A percentile compares a stretch with the other conserved stretches of the same genome.
phyloP scores from a whole-genome alignment of 140 eudicot genomes.

The Cichorium intybus region DNA sequence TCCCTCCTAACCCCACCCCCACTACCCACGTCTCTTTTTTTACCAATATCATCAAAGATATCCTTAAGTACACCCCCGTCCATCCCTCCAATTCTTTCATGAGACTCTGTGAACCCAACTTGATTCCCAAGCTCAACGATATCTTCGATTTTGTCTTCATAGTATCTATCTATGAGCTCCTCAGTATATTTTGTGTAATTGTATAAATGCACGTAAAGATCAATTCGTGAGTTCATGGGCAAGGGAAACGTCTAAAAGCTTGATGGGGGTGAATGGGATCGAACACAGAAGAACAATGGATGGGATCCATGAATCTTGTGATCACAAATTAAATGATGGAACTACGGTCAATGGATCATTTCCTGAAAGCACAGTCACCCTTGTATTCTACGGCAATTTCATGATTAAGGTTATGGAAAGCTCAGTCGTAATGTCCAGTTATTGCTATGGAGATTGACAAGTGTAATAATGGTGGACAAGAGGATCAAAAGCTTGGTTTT shows the following conservation, averaged over 20 bases:
- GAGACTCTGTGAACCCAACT: conserved; percentile 32
- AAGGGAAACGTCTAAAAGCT: conserved; percentile 32
- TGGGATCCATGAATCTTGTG: conserved; percentile 67
- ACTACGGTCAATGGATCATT: conserved; percentile 17
- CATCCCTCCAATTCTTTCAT: conserved; percentile 33
- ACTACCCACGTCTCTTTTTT: no score
- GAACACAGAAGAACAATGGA: conserved; percentile 67
- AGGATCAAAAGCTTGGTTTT: no score
- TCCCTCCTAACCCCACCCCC: no score
- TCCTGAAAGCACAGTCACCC: conserved; percentile 49
- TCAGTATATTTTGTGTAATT: conserved; percentile 43
- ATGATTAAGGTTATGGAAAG: conserved; percentile 66
- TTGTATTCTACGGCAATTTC: conserved; percentile 60
- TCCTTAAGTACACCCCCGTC: conserved; percentile 46
- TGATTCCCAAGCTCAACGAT: conserved; percentile 34
- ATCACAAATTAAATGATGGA: conserved; percentile 74
- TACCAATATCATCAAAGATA: conserved; percentile 45
- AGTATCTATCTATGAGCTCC: conserved; percentile 81
- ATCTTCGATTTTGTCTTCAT: conserved; percentile 59
- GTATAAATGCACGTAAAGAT: conserved; percentile 42
- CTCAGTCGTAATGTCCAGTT: conserved; percentile 81
- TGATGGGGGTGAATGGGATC: conserved; percentile 69
- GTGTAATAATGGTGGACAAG: conserved; percentile 24
- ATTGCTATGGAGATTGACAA: conserved; percentile 72
- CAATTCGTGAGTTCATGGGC: conserved; percentile 50